Evolutionary conservation across 768 basidiomycete species (phyloP).

Genomic region (Mycena capillaripes): DNA sequence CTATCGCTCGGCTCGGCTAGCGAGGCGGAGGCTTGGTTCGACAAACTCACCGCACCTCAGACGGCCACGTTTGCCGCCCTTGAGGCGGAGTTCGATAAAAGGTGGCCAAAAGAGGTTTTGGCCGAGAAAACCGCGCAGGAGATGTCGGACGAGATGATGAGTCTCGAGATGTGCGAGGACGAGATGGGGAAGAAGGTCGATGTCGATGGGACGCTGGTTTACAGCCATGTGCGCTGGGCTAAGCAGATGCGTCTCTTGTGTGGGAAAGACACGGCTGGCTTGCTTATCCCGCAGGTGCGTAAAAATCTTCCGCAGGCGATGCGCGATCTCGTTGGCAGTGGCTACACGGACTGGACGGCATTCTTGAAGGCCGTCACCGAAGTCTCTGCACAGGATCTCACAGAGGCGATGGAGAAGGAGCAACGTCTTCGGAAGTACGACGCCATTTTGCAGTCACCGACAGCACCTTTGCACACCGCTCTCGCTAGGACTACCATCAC

Average conservation of each 20-base stretch:
- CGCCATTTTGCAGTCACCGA: not conserved
- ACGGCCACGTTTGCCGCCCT: no score
- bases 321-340: not conserved
- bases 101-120: constrained; percentile 8
- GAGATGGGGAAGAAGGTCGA: not conserved
- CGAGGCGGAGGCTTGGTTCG: not conserved
- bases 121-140: not conserved
- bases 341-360: not conserved
- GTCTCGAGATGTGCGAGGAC: not conserved
- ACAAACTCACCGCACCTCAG: not conserved
- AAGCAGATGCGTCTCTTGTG: not conserved
- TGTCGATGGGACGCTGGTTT: not conserved
- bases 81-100: not conserved
- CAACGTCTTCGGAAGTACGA: not conserved
- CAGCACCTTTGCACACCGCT: not conserved
- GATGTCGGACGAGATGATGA: not conserved
- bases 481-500: not conserved
- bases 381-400: not conserved
- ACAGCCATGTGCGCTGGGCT: not conserved
- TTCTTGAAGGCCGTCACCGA: not conserved
- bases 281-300: constrained; percentile 8
- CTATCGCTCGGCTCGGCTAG: not conserved
- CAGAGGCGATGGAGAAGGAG: not conserved
- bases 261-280: not conserved
- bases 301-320: not conserved